phyloP scores from a whole-genome alignment of 2,329 filamentous ascomycete genomes.

The Fonsecaea monophora region DNA sequence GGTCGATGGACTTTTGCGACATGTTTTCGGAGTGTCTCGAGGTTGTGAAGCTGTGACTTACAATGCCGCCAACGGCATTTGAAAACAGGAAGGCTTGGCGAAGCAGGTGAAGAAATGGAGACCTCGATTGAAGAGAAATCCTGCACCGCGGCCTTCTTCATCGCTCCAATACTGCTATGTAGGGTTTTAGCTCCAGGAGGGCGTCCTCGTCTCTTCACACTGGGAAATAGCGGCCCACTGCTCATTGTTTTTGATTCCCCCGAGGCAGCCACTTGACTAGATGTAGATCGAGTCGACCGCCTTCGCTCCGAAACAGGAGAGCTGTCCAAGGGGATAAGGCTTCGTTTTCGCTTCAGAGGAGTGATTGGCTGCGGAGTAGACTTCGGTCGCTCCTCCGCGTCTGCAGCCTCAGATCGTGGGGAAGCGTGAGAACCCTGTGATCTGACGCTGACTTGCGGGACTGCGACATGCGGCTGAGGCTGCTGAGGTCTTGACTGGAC shows the following conservation, averaged over 20 bases:
- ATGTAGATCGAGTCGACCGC: conserved; percentile 21
- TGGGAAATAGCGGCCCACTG: conserved; percentile 3
- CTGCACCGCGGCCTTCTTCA: conserved; percentile 13
- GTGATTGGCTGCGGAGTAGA: conserved; percentile 6
- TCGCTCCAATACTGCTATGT: conserved; percentile 23
- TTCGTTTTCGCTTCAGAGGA: conserved; percentile 16
- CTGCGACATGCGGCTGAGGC: background rate
- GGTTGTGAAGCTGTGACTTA: conserved; percentile 65
- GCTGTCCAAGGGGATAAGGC: conserved; percentile 2
- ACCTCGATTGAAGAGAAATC: conserved; percentile 15
- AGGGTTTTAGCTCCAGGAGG: conserved; percentile 45
- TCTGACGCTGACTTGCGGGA: background rate
- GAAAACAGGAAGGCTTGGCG: conserved; percentile 47
- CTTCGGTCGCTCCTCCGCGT: background rate
- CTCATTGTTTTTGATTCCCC: conserved; percentile 14
- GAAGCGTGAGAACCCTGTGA: background rate
- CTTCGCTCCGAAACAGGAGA: background rate
- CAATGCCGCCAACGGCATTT: conserved; percentile 66
- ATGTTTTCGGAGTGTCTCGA: conserved; percentile 66
- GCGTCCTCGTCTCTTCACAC: conserved; percentile 41
- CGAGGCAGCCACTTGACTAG: conserved; percentile 15
- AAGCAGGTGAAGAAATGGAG: conserved; percentile 18
- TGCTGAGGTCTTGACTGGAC: background rate
- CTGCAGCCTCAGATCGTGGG: background rate
- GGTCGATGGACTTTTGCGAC: conserved; percentile 61